Base-by-base conservation (phyloP, 169 alveolate species). In the Plasmodium falciparum region DNA sequence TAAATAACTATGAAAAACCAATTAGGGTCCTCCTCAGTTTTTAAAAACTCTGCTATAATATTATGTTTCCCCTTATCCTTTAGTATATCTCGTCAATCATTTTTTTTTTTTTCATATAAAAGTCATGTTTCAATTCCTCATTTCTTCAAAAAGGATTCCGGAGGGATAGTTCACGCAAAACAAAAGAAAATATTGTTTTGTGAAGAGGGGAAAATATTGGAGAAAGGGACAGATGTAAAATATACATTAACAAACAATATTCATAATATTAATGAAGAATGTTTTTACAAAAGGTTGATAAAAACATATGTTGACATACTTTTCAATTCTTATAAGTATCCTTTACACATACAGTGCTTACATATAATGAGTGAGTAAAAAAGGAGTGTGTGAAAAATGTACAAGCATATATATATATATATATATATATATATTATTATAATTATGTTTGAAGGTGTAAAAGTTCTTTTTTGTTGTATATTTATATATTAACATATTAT, bases 281-380 rank as follows among this genome's bases (percentile, higher is more conserved):
- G 52, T 39, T 65, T 76, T 22, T 76, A 15, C 52, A 72, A 76
- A 7, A 76, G 75, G 47, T 75, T 76, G 39, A 76, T 76, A 24
- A 63, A n/a, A 69, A 65, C 49, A 63, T 76, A 76, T 70, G 76
- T 76, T 17, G 89, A 76, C n/a, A 50, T 76, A 58, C 45, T 76
- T 63, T 76, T 76, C 5, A 62, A 76, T 17, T 76, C 2, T 22
- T 15, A n/a, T 11, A 76, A 47, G 66, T 76, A 76, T 43, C 89
- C 89, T 7, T 13, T 58, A 17, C 89, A 76, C 49, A 70, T 76
- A 29, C 89, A 76, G 58, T 61, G 62, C 12, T 76, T 76, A 54
- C 89, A 76, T 59, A 76, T 76, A 47, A 29, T 76, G 29, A 15
- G 89, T 76, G 49, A 47, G 67, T 29, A 29, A 47, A 62, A 74